Evolutionary conservation across 2,329 filamentous ascomycete genomes (phyloP).

Genomic region (Akanthomyces lecanii): DNA sequence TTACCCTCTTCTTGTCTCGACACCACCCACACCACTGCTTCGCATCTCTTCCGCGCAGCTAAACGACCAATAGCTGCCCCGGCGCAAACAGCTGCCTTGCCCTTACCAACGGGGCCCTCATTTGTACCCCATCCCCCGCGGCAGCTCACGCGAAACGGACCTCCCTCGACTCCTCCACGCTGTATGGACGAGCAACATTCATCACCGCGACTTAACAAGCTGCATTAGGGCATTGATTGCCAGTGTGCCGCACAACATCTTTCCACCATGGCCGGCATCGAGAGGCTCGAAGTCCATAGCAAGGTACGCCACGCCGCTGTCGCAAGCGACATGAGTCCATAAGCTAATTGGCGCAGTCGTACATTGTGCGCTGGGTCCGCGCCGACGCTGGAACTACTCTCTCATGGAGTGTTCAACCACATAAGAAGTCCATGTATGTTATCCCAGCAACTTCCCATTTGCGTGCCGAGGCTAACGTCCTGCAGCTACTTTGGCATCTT

Average conservation of each 20-base stretch:
- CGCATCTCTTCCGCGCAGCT: neutral
- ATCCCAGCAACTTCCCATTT: conserved; percentile 17
- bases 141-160: neutral
- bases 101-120: neutral
- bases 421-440: conserved; percentile 87
- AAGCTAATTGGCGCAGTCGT: conserved; percentile 62
- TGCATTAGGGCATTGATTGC: neutral
- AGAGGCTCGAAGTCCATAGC: conserved; percentile 95
- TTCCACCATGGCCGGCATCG: conserved; percentile 78
- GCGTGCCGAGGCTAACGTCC: conserved; percentile 12
- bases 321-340: neutral
- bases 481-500: conserved; percentile 89
- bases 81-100: neutral
- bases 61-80: neutral
- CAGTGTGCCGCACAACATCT: neutral
- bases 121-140: neutral
- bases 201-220: neutral
- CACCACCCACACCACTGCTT: neutral
- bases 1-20: neutral
- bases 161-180: neutral
- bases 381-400: conserved; percentile 88
- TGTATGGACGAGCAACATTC: neutral
- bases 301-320: conserved; percentile 56
- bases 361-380: conserved; percentile 95
- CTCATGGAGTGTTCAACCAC: conserved; percentile 95